phyloP scores from a whole-genome alignment of 495 filamentous ascomycete genomes.

The Aspergillus coremiiformis region DNA sequence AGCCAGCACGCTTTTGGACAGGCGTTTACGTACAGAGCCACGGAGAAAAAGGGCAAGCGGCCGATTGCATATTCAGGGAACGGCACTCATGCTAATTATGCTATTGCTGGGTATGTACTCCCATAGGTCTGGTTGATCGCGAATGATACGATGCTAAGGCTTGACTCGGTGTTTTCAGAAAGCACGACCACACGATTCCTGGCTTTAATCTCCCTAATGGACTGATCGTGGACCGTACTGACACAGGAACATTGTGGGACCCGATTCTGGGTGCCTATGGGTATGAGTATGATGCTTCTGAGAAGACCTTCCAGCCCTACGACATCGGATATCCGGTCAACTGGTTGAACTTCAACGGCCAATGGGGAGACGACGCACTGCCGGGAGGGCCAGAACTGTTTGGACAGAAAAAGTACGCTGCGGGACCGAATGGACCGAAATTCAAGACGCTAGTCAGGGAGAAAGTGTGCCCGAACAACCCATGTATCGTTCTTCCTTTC shows the following conservation, averaged over 20 bases:
- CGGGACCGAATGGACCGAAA: conserved; percentile 49
- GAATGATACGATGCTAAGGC: background rate
- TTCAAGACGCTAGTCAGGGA: conserved; percentile 44
- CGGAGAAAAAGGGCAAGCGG: conserved; percentile 45
- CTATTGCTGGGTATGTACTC: conserved; percentile 37
- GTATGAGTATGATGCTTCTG: conserved; percentile 40
- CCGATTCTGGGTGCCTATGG: conserved; percentile 43
- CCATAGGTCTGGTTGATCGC: background rate
- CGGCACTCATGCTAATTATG: conserved; percentile 55
- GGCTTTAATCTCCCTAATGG: conserved; percentile 54
- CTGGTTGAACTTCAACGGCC: conserved; percentile 47
- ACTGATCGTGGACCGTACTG: conserved; percentile 53
- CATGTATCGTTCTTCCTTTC: conserved; percentile 31
- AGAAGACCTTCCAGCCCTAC: conserved; percentile 36
- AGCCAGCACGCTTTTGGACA: conserved; percentile 56
- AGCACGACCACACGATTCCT: conserved; percentile 57
- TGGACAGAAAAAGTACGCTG: conserved; percentile 39
- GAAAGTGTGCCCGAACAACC: conserved; percentile 36
- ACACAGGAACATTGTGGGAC: conserved; percentile 50
- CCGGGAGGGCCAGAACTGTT: conserved; percentile 44
- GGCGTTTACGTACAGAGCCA: conserved; percentile 52
- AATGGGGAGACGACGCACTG: conserved; percentile 54
- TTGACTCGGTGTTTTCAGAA: conserved; percentile 12
- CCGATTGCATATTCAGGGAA: conserved; percentile 49
- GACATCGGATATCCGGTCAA: conserved; percentile 33